Conservation (phyloP, 2,329 filamentous ascomycete species). For the Chrysoporthe puriensis region DNA sequence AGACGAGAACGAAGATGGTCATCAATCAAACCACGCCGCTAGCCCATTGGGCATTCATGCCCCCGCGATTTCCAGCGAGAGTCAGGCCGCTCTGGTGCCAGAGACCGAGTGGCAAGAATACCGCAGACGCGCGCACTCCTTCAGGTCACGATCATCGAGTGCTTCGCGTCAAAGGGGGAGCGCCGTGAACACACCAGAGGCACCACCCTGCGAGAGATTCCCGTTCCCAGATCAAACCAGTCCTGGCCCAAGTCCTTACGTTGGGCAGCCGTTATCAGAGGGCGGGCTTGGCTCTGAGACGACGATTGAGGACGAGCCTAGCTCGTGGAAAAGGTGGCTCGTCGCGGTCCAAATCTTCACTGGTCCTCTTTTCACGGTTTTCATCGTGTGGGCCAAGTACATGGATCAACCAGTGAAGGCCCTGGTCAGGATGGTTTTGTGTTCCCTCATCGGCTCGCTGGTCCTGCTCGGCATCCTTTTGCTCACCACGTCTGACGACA, state of each 20-base stretch:
- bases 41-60: constrained; percentile 38
- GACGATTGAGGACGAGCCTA: constrained; percentile 42
- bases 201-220: constrained; percentile 23
- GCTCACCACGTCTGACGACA: constrained; percentile 67
- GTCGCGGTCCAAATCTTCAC: constrained; percentile 83
- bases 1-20: constrained; percentile 38
- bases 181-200: constrained; percentile 11
- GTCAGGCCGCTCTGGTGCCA: constrained; percentile 38
- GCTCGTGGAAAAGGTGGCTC: constrained; percentile 90
- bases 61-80: constrained; percentile 42
- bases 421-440: constrained; percentile 62
- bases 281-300: constrained; percentile 22
- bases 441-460: constrained; percentile 70
- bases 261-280: constrained; percentile 28
- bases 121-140: constrained; percentile 48
- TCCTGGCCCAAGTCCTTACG: constrained; percentile 16
- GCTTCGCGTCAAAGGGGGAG: constrained; percentile 20
- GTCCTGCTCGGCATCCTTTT: constrained; percentile 69
- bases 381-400: constrained; percentile 75
- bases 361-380: constrained; percentile 79
- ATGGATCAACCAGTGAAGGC: constrained; percentile 53
- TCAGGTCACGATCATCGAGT: constrained; percentile 28
- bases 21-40: constrained; percentile 37
- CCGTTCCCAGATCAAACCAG: constrained; percentile 23
- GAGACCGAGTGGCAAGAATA: constrained; percentile 66